Conservation (phyloP, 2,329 filamentous ascomycete species). For the Botryotinia narcissicola region DNA sequence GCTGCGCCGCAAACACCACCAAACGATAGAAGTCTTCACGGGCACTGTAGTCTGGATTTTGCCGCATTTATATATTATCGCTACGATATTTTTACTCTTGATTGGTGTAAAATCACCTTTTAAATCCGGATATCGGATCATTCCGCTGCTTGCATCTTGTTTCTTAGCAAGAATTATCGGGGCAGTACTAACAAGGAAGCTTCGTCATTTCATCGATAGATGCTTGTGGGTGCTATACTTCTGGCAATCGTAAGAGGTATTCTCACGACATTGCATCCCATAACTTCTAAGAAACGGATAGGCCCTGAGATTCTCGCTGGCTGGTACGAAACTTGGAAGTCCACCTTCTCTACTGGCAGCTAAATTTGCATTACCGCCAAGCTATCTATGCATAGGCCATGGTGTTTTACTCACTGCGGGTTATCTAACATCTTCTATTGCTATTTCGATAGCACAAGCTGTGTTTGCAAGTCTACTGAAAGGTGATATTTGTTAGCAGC, state of each 20-base stretch:
- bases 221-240: neutral
- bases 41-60: neutral
- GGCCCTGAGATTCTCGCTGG: neutral
- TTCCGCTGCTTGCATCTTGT: neutral
- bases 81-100: neutral
- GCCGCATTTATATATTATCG: too few relatives aligned
- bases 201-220: rapidly evolving
- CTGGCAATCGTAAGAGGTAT: neutral
- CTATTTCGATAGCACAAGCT: too few relatives aligned
- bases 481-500: too few relatives aligned
- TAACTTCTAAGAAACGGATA: neutral
- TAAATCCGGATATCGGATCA: neutral
- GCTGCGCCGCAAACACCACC: too few relatives aligned
- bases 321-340: neutral
- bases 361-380: too few relatives aligned
- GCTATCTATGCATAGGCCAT: too few relatives aligned
- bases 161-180: neutral
- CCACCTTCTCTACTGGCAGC: neutral
- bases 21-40: neutral
- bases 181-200: neutral
- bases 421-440: too few relatives aligned
- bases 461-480: too few relatives aligned
- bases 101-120: neutral
- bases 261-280: neutral
- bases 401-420: too few relatives aligned